phyloP scores from a whole-genome alignment of 768 basidiomycete species.

The Galerina sulciceps region DNA sequence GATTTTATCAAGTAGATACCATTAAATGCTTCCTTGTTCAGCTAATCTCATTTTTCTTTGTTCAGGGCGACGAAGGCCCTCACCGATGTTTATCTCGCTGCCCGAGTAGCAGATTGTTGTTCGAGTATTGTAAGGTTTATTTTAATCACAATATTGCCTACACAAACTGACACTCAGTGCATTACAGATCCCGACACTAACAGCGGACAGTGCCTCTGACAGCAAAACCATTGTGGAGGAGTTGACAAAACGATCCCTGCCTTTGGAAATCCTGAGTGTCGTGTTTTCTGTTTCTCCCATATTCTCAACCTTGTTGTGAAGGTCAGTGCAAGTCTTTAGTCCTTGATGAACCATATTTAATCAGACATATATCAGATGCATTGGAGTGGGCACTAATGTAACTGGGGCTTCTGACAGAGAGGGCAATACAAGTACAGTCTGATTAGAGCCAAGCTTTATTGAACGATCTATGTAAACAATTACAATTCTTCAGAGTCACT shows the following conservation, averaged over 20 bases:
- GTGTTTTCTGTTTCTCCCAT: slow-evolving; percentile 31
- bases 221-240: slow-evolving; percentile 26
- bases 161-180: not conserved
- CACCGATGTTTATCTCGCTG: slow-evolving; percentile 30
- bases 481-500: too few relatives aligned
- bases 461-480: too few relatives aligned
- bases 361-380: too few relatives aligned
- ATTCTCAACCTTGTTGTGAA: slow-evolving; percentile 35
- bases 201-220: slow-evolving; percentile 27
- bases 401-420: too few relatives aligned
- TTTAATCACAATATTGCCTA: not conserved
- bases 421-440: too few relatives aligned
- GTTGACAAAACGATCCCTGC: slow-evolving; percentile 12
- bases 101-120: slow-evolving; percentile 25
- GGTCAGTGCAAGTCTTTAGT: too few relatives aligned
- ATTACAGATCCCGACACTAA: slow-evolving; percentile 23
- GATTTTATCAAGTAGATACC: slow-evolving; percentile 25
- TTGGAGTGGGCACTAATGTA: too few relatives aligned
- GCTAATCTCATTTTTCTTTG: not conserved
- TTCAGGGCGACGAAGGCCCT: slow-evolving; percentile 28
- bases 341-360: too few relatives aligned
- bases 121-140: slow-evolving; percentile 31
- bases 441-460: too few relatives aligned
- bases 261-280: slow-evolving; percentile 15
- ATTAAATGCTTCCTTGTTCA: not conserved